Percentiles rank a stretch among this genome's conserved stretches.
Conservation (phyloP, 345 rosid genomes). For the Cardiospermum halicacabum region DNA sequence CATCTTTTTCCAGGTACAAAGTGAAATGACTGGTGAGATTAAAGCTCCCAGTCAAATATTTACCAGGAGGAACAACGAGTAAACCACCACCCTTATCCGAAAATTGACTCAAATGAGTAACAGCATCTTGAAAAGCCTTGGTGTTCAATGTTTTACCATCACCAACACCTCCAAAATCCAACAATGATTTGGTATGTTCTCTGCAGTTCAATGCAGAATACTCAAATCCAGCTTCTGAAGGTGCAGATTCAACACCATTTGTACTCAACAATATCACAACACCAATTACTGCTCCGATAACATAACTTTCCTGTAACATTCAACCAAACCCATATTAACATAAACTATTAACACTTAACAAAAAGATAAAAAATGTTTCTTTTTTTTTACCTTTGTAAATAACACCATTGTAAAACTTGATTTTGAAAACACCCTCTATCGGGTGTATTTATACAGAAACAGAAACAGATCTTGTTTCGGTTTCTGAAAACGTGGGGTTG, state of each 20-base stretch:
- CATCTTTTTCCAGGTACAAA: slow-evolving; percentile 66
- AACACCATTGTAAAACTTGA: no score
- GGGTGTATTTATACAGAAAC: no score
- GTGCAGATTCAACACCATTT: slow-evolving; percentile 35
- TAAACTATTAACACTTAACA: no score
- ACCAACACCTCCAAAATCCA: slow-evolving; percentile 83
- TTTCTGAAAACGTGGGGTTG: not conserved
- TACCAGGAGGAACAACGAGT: slow-evolving; percentile 80
- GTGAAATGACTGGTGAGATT: slow-evolving; percentile 92
- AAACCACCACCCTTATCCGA: slow-evolving; percentile 60
- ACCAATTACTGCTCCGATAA: slow-evolving; percentile 8
- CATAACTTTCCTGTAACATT: slow-evolving; percentile 22
- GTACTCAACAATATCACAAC: slow-evolving; percentile 17
- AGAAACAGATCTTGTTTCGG: no score
- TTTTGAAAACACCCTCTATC: no score
- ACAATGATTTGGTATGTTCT: slow-evolving; percentile 57
- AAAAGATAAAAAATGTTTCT: no score
- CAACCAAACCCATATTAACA: no score
- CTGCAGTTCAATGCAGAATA: slow-evolving; percentile 62
- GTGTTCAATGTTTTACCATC: slow-evolving; percentile 81
- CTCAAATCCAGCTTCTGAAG: slow-evolving; percentile 22
- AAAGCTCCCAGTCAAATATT: slow-evolving; percentile 85
- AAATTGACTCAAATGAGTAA: slow-evolving; percentile 50
- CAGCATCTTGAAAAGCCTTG: slow-evolving; percentile 58
- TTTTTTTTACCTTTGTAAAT: no score